A percentile compares a stretch with the other conserved stretches of the same genome.
These are phyloP conservation scores for Cucurbita maxima DNA, from an alignment of 306 rosid genomes.

Conservation along the genomic window DNA sequence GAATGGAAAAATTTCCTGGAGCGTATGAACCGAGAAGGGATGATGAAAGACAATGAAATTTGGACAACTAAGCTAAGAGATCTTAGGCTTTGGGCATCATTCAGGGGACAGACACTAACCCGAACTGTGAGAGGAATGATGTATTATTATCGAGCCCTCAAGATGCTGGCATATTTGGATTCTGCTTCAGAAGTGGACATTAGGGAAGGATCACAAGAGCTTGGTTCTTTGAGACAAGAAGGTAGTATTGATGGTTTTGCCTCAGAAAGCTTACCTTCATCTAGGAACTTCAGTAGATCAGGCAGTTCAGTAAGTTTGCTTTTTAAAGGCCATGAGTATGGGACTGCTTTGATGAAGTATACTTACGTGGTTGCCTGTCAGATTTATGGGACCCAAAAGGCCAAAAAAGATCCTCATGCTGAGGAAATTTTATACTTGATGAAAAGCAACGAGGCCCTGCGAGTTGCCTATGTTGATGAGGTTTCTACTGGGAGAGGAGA, in stretches of 20 bases:
- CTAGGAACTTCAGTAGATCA: slow-evolving; percentile 48
- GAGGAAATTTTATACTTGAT: slow-evolving; percentile 62
- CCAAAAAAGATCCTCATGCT: slow-evolving; percentile 58
- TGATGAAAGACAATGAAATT: slow-evolving; percentile 49
- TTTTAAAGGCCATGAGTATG: slow-evolving; percentile 87
- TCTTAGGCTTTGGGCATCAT: slow-evolving; percentile 93
- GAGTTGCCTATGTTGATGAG: slow-evolving; percentile 84
- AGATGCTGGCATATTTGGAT: slow-evolving; percentile 85
- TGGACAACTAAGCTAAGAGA: slow-evolving; percentile 75
- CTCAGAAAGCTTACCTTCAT: slow-evolving; percentile 31
- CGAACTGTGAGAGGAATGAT: slow-evolving; percentile 99
- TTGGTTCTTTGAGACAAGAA: slow-evolving; percentile 50
- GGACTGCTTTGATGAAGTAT: slow-evolving; percentile 85
- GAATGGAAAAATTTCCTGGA: slow-evolving; percentile 92
- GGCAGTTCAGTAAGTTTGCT: slow-evolving; percentile 45
- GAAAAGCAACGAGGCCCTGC: slow-evolving; percentile 60
- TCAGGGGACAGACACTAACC: slow-evolving; percentile 78
- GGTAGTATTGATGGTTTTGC: slow-evolving; percentile 21
- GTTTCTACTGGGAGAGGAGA: slow-evolving; percentile 48
- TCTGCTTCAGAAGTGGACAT: slow-evolving; percentile 95
- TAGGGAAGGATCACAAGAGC: slow-evolving; percentile 76
- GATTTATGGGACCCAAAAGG: slow-evolving; percentile 84
- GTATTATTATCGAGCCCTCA: slow-evolving; percentile 88
- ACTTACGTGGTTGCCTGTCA: slow-evolving; percentile 94
- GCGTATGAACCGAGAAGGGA: slow-evolving; percentile 83